A percentile compares a stretch with the other conserved stretches of the same genome.
Evolutionary conservation across 2,329 filamentous ascomycete species (phyloP).

Genomic region (Fusarium sp.): DNA sequence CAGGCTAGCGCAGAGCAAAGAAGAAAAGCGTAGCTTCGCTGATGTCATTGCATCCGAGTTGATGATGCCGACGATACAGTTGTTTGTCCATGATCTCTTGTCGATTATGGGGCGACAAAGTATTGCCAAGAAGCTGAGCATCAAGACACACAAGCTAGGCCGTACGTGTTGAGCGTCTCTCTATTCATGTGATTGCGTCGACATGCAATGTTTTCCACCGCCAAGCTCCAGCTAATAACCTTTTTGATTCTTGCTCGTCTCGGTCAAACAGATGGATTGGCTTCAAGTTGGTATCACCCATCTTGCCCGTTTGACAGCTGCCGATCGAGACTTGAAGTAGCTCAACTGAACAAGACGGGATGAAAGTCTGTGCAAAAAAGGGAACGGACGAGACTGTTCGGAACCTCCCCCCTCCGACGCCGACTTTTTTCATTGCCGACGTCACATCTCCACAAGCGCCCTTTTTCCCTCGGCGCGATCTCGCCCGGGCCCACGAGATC

Average conservation of each 20-base stretch:
- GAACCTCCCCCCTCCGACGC: constrained; percentile 23
- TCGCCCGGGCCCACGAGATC: constrained; percentile 10
- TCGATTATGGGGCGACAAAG: neutral
- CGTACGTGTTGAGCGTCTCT: neutral
- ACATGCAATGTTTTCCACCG: neutral
- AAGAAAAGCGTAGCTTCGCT: constrained; percentile 9
- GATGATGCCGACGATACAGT: constrained; percentile 27
- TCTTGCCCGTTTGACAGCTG: constrained; percentile 11
- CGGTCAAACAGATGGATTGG: constrained; percentile 10
- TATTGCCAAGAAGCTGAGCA: constrained; percentile 5
- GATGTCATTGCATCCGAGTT: constrained; percentile 31
- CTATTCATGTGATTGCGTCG: neutral
- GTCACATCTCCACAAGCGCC: constrained; percentile 29
- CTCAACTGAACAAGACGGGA: neutral
- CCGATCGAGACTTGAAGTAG: neutral
- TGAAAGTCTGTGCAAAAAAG: neutral
- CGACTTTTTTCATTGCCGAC: constrained; percentile 17
- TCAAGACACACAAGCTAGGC: neutral
- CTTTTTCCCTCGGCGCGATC: neutral
- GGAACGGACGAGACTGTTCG: neutral
- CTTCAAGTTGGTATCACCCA: constrained; percentile 23
- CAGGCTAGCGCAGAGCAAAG: constrained; percentile 13
- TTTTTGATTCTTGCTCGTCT: neutral
- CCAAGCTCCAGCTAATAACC: neutral
- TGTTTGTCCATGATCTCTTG: neutral